These are phyloP conservation scores for Ophiobolus disseminans DNA, from an alignment of 2,329 filamentous ascomycete species.

Conservation along the genomic window DNA sequence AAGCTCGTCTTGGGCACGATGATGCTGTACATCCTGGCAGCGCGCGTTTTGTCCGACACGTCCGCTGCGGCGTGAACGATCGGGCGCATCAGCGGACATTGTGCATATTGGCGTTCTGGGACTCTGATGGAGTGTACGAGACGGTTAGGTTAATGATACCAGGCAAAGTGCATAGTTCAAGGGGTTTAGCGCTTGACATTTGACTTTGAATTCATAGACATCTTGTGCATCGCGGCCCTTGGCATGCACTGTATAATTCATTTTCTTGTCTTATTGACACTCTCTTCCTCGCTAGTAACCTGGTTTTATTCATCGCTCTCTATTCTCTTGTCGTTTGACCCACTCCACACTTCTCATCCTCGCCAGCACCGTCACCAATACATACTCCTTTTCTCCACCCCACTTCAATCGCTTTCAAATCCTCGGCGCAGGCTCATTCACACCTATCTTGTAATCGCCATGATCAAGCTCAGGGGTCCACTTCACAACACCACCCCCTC, in stretches of 20 bases:
- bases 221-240: too few species aligned
- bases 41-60: constrained; percentile 71
- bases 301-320: too few species aligned
- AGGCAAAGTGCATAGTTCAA: background rate
- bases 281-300: too few species aligned
- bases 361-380: too few species aligned
- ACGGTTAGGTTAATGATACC: background rate
- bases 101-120: constrained; percentile 2
- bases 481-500: constrained; percentile 52
- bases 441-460: too few species aligned
- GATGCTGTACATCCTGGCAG: constrained; percentile 83
- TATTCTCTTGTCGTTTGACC: too few species aligned
- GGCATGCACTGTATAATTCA: background rate
- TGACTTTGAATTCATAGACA: background rate
- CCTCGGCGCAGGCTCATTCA: too few species aligned
- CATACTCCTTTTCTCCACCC: too few species aligned
- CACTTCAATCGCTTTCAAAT: too few species aligned
- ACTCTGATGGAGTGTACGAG: background rate
- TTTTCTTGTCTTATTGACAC: too few species aligned
- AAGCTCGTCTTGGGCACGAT: constrained; percentile 73
- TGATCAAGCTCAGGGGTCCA: background rate
- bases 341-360: too few species aligned
- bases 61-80: constrained; percentile 14
- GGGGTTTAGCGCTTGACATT: background rate
- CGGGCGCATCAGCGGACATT: background rate